phyloP scores from a whole-genome alignment of 805 yeast genomes.

The Lipomyces spencermartinsiae region DNA sequence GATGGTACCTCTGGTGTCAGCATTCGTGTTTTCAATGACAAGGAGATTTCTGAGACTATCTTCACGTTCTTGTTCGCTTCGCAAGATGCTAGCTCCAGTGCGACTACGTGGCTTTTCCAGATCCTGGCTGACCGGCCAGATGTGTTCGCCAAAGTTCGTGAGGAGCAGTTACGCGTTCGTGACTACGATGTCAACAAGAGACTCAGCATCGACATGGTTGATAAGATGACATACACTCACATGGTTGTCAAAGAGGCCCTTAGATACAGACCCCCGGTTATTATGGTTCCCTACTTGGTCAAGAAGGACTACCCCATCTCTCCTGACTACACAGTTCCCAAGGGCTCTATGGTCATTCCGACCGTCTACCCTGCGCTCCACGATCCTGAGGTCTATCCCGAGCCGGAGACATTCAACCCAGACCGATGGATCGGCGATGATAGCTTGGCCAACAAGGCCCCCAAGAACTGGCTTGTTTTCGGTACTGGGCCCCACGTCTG shows the following conservation, averaged over 20 bases:
- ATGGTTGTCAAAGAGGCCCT: slow-evolving; percentile 91
- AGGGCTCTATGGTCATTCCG: slow-evolving; percentile 96
- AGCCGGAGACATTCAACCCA: slow-evolving; percentile 93
- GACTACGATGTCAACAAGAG: slow-evolving; percentile 70
- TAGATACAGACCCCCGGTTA: slow-evolving; percentile 95
- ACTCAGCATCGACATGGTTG: slow-evolving; percentile 75
- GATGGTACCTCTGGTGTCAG: slow-evolving; percentile 57
- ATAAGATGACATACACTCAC: slow-evolving; percentile 83
- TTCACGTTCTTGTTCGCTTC: slow-evolving; percentile 97
- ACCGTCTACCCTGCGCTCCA: slow-evolving; percentile 94
- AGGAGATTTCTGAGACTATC: slow-evolving; percentile 93
- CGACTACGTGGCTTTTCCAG: slow-evolving; percentile 98
- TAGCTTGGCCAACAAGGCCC: slow-evolving; percentile 65
- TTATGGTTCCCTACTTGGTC: slow-evolving; percentile 96
- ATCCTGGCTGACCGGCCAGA: slow-evolving; percentile 95
- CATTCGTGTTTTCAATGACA: slow-evolving; percentile 83
- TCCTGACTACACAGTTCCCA: slow-evolving; percentile 87
- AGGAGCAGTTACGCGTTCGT: slow-evolving; percentile 87
- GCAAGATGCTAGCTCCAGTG: slow-evolving; percentile 96
- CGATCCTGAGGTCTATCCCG: slow-evolving; percentile 94
- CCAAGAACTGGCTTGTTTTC: slow-evolving; percentile 91
- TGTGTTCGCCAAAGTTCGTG: slow-evolving; percentile 80
- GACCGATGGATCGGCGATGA: slow-evolving; percentile 90
- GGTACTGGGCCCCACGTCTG: slow-evolving; percentile 98
- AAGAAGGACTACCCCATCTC: slow-evolving; percentile 86